Base-by-base conservation (phyloP, 768 basidiomycete species). In the Tulasnella sp. region DNA sequence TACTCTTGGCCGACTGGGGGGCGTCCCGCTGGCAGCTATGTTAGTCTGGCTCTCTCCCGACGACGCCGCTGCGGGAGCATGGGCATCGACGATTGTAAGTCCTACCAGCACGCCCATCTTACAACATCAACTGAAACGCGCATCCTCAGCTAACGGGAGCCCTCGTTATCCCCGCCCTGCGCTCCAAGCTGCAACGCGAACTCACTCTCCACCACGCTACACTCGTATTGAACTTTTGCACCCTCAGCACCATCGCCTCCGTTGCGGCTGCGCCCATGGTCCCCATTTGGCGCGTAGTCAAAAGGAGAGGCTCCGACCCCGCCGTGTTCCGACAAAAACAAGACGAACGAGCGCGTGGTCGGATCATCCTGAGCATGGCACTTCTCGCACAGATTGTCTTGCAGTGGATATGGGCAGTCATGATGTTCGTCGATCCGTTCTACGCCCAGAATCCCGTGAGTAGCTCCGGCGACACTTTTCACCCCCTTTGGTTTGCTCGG, bases 181-280 rank as follows among this genome's bases (percentile, higher is more conserved):
- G 46, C 12, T 58, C 80, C 50, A 81, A 80, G 42, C 2, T 37
- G 12, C 81, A 79, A 46, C 72, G 78, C 24, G n/a, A 78, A 18
- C 69, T 81, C 18, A 73, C 81, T 7, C 74, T 81, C 9, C 77
- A 79, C 40, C 81, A 81, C 80, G 78, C 81, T 20, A 41, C 54
- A 2, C 72, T 81, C 6, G 81, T 79, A 9, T 78, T 81, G 72
- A 80, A 81, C 72, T 81, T 79, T 64, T 60, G 78, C 34, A 81
- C 78, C 40, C 81, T 81, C 24, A 80, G 79, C 42, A 80, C 78
- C 41, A 54, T 81, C 22, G 72, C 72, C 5, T 72, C 77, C 18
- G 42, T 81, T 11, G 81, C 81, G 7, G 42, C 73, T 6, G 77
- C 81, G 2, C 81, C 81, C n/a, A 46, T 78, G 44, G 77, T 77